phyloP scores from a whole-genome alignment of 495 filamentous ascomycete genomes.

The Talaromyces trachyspermus region DNA sequence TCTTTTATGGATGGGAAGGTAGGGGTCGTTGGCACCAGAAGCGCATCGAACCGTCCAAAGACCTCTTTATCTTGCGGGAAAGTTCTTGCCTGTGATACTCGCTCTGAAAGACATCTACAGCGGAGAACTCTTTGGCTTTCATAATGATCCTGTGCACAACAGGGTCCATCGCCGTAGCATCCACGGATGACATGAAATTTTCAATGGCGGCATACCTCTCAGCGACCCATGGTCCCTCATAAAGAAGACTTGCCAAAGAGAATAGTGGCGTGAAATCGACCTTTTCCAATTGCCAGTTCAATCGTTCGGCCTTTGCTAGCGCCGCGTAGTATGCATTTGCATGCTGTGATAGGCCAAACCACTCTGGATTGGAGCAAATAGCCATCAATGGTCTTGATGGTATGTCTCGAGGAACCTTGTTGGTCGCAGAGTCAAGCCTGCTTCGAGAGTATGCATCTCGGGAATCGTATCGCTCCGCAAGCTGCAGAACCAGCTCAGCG shows the following conservation, averaged over 20 bases:
- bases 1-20: slow-evolving; percentile 51
- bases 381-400: slow-evolving; percentile 34
- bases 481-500: slow-evolving; percentile 47
- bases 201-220: slow-evolving; percentile 16
- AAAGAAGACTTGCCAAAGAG: slow-evolving; percentile 10
- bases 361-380: slow-evolving; percentile 31
- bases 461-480: slow-evolving; percentile 44
- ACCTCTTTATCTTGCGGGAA: slow-evolving; percentile 7
- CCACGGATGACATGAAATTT: slow-evolving; percentile 3
- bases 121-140: slow-evolving; percentile 12
- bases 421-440: no score
- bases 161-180: slow-evolving; percentile 11
- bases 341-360: slow-evolving; percentile 29
- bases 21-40: slow-evolving; percentile 55
- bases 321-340: slow-evolving; percentile 35
- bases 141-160: slow-evolving; percentile 13
- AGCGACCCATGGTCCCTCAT: slow-evolving; percentile 16
- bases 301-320: slow-evolving; percentile 26
- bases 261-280: slow-evolving; percentile 42
- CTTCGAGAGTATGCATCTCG: slow-evolving; percentile 49
- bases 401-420: slow-evolving; percentile 20
- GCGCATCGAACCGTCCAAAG: slow-evolving; percentile 39
- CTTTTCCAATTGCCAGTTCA: slow-evolving; percentile 36
- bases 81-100: slow-evolving; percentile 13
- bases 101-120: slow-evolving; percentile 9